Percentiles rank a stretch among this genome's conserved stretches.
Evolutionary conservation across 306 rosid genomes (phyloP).

Genomic region (Quercus aquifolioides): DNA sequence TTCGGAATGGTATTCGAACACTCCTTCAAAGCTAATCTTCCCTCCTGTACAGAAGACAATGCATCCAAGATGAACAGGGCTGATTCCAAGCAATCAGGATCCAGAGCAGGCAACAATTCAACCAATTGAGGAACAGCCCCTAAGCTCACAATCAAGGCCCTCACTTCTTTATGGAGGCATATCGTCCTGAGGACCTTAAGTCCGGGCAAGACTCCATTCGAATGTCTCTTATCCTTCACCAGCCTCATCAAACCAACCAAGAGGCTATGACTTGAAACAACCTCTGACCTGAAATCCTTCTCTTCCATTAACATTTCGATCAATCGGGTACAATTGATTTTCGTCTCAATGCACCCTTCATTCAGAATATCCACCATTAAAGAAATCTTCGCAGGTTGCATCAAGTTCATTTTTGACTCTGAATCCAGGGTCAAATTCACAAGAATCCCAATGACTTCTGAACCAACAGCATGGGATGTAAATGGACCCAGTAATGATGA

Average conservation of each 20-base stretch:
- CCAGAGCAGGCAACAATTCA: conserved; percentile 56
- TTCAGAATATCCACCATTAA: conserved; percentile 69
- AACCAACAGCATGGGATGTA: conserved; percentile 76
- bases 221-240: conserved; percentile 60
- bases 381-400: conserved; percentile 70
- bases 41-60: conserved; percentile 53
- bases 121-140: conserved; percentile 69
- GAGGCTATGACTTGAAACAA: conserved; percentile 67
- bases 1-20: conserved; percentile 54
- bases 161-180: conserved; percentile 52
- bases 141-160: conserved; percentile 58
- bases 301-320: conserved; percentile 54
- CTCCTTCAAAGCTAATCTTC: conserved; percentile 57
- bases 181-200: conserved; percentile 49
- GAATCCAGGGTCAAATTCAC: conserved; percentile 60
- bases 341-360: conserved; percentile 70
- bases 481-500: conserved; percentile 64
- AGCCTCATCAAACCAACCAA: conserved; percentile 76
- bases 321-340: conserved; percentile 59
- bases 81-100: conserved; percentile 52
- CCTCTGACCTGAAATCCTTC: conserved; percentile 49
- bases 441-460: conserved; percentile 64
- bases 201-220: conserved; percentile 50
- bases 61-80: conserved; percentile 56
- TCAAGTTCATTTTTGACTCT: conserved; percentile 46